Base-by-base conservation (phyloP, 2,329 filamentous ascomycete species). In the Paracamarosporium sp. region DNA sequence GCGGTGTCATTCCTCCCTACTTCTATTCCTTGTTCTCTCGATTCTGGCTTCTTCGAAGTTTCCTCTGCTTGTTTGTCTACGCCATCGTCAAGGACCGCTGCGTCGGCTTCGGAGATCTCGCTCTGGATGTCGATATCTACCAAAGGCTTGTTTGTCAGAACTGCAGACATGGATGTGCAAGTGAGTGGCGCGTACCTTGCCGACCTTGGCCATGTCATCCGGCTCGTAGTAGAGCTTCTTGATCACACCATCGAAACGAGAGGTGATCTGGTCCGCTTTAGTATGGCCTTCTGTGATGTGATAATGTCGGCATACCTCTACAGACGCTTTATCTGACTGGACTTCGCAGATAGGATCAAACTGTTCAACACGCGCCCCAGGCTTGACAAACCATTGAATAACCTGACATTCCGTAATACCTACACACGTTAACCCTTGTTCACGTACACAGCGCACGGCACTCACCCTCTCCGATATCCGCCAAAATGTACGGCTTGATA, bases 351-450 rank as follows among this genome's bases (percentile, higher is more conserved):
- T 85, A 59, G 94, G 95, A 68, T 96, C 95, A 85, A 97, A 99
- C 81, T 99, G 94, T 81, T 99, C 93, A 68, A 99, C 93, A 56
- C 91, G 89, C 33, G 95, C 95, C 57, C 93, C 94, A 48, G 96
- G 93, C 79, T 97, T 90, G 65, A 99, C 94, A 76, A 98, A 99
- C 95, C 95, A 99, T 82, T 99, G 95, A 71, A 98, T 98, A 71
- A 99, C 92, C 79, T 99, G 95, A 73, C 95, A 97, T 80, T 99
- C 95, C 74, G 95, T 93, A 71, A 98, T 99, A 54, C 95, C 95
- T 95, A 53, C 53, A 40, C 50, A 67, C 51, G 45, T 57, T 35
- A 66, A 64, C 53, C 51, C 24, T 28, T 35, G 15, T n/a, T 33
- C n/a, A 24, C 6, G 15, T 27, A n/a, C 15, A 15, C 12, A 6